Evolutionary conservation across 768 basidiomycete species (phyloP).

Genomic region (Bullera alba): DNA sequence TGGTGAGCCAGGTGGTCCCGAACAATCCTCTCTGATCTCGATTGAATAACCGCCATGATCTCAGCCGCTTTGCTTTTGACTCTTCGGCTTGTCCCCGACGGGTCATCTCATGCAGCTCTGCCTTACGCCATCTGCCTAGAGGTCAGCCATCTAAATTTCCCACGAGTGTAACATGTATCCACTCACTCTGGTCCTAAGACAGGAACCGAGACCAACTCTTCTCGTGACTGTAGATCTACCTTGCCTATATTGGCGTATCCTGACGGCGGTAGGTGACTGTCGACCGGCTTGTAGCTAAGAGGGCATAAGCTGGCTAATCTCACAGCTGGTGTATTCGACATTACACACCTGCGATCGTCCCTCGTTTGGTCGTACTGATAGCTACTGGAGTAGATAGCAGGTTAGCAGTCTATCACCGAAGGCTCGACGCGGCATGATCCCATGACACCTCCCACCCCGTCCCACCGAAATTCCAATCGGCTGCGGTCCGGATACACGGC

Average conservation of each 20-base stretch:
- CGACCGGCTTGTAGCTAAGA: slow-evolving; percentile 25
- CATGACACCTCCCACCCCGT: background rate
- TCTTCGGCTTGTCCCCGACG: slow-evolving; percentile 61
- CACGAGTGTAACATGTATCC: background rate
- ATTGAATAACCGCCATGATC: slow-evolving; percentile 67
- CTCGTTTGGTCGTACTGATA: too few relatives aligned
- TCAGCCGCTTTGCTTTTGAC: slow-evolving; percentile 50
- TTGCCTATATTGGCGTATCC: slow-evolving; percentile 4
- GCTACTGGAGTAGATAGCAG: too few relatives aligned
- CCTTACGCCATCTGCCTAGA: slow-evolving; percentile 57
- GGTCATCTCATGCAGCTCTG: slow-evolving; percentile 70
- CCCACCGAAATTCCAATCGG: background rate
- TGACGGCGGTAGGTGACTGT: slow-evolving; percentile 13
- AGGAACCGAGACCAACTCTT: slow-evolving; percentile 87
- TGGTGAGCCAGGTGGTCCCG: slow-evolving; percentile 65
- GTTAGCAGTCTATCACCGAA: too few relatives aligned
- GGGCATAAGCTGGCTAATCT: too few relatives aligned
- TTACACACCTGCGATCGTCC: too few relatives aligned
- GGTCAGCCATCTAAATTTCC: background rate
- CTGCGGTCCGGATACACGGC: background rate
- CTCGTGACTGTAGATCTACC: slow-evolving; percentile 36
- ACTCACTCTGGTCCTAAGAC: slow-evolving; percentile 70
- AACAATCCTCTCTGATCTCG: slow-evolving; percentile 73
- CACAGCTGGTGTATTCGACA: too few relatives aligned
- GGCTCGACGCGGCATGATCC: background rate